Evolutionary conservation across 176 grass and related monocot genomes (phyloP), one percentile per base, ranked within the genome.

Genomic region (Pontederia crassipes): DNA sequence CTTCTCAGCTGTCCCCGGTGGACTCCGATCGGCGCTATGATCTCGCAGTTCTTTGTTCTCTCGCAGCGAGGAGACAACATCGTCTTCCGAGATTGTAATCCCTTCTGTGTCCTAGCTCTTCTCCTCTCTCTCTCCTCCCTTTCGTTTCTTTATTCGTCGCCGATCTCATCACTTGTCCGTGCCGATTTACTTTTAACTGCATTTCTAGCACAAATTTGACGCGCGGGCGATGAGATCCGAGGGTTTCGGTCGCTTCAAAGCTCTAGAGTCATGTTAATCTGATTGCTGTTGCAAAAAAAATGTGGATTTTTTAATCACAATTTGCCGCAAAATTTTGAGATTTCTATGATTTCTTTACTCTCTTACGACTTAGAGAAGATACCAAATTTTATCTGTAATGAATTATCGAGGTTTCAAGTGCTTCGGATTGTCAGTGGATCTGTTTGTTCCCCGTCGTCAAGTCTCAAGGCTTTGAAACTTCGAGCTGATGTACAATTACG

Each of bases 11-110:
- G 32, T 7, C 32, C 1, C 32, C 32, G 32, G 32, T 62, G 32
- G 17, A 12, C 27, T 15, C 58, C 66, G 4, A 52, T 3, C 10
- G 7, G 51, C 61, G 64, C 64, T 61, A 98, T 98, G 94, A 93
- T 98, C 72, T 86, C 94, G 58, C 88, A 98, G 73, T 98, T 98
- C 88, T 98, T 98, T 74, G 94, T 98, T 28, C 85, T 93, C 51
- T 98, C 88, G 66, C 94, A 98, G 84, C 81, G 88, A 65, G 94
- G 88, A 65, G 88, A 98, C 77, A 86, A 98, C 71, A 98, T 98
- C 88, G 94, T 98, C 77, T 98, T 98, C 80, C 88, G 85, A 70
- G 88, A 98, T 54, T 98, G 85, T 98, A 77, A 84, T 69, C 69
- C 78, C 11, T 17, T 20, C 79, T 60, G 64, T 24, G 65, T 86